Conservation (phyloP, 2,329 filamentous ascomycete species). For the Monilinia aucupariae region DNA sequence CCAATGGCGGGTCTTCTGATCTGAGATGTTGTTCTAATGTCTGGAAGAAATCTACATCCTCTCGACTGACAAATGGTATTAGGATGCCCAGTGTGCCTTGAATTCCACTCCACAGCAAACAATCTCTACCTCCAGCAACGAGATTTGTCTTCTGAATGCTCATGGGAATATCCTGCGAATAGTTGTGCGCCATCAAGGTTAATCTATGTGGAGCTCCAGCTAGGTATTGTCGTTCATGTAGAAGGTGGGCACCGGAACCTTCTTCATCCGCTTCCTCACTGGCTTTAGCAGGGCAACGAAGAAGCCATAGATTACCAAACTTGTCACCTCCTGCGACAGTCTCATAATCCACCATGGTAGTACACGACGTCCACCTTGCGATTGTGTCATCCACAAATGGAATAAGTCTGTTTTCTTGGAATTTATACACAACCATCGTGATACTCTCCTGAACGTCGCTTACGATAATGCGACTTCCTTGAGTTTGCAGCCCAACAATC, state of each 20-base stretch:
- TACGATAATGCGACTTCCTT: constrained; percentile 85
- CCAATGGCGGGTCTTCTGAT: constrained; percentile 78
- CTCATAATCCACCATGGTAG: constrained; percentile 95
- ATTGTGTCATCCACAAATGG: constrained; percentile 90
- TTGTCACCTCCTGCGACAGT: constrained; percentile 93
- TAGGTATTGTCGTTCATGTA: constrained; percentile 84
- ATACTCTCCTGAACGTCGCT: constrained; percentile 91
- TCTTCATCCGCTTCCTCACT: constrained; percentile 91
- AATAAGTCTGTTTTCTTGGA: constrained; percentile 83
- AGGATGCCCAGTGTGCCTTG: constrained; percentile 93
- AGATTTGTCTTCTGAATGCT: constrained; percentile 84
- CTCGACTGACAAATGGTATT: constrained; percentile 83
- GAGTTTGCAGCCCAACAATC: constrained; percentile 84
- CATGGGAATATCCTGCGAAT: constrained; percentile 85
- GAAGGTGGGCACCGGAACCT: constrained; percentile 81
- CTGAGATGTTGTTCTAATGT: constrained; percentile 84
- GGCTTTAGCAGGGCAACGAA: constrained; percentile 79
- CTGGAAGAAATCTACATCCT: constrained; percentile 98
- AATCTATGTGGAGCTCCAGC: constrained; percentile 83
- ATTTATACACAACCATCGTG: constrained; percentile 90
- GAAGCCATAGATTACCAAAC: constrained; percentile 92
- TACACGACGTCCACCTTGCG: constrained; percentile 83
- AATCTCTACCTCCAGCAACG: constrained; percentile 84
- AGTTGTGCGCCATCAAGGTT: constrained; percentile 82
- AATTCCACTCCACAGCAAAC: constrained; percentile 88